A percentile compares a stretch with the other conserved stretches of the same genome.
phyloP scores from a whole-genome alignment of 139 green algal genomes.

The Marvania coccoides region DNA sequence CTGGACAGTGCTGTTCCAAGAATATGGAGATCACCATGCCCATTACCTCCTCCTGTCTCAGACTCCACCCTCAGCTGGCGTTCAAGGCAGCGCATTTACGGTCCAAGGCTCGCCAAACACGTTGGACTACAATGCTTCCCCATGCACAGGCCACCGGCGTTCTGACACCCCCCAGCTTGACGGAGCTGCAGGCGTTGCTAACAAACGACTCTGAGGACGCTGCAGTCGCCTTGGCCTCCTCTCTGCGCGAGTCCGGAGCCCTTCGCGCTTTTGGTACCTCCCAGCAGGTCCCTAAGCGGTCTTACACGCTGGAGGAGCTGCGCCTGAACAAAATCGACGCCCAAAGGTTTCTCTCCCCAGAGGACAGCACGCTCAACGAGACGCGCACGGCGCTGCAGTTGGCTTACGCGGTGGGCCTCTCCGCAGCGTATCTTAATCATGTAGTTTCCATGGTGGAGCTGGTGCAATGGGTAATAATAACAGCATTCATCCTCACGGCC shows the following conservation, averaged over 20 bases:
- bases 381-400: constrained; percentile 49
- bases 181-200: constrained; percentile 10
- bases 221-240: constrained; percentile 18
- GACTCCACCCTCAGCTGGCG: too few relatives aligned
- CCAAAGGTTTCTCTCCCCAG: constrained; percentile 62
- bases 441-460: constrained; percentile 29
- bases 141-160: neutral
- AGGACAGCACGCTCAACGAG: constrained; percentile 61
- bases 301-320: constrained; percentile 79
- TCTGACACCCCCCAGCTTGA: neutral
- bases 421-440: constrained; percentile 25
- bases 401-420: constrained; percentile 46
- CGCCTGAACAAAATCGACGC: constrained; percentile 84
- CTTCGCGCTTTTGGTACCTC: constrained; percentile 30
- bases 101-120: too few relatives aligned
- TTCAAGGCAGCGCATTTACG: too few relatives aligned
- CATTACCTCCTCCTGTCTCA: neutral
- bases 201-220: constrained; percentile 21
- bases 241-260: constrained; percentile 27
- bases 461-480: constrained; percentile 23
- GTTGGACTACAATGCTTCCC: too few relatives aligned
- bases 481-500: constrained; percentile 33
- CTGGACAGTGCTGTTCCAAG: too few relatives aligned
- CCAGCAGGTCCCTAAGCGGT: constrained; percentile 53
- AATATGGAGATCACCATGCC: neutral